Conservation (phyloP, 192 early-diverging fungal species). For the Coemansia sp. region DNA sequence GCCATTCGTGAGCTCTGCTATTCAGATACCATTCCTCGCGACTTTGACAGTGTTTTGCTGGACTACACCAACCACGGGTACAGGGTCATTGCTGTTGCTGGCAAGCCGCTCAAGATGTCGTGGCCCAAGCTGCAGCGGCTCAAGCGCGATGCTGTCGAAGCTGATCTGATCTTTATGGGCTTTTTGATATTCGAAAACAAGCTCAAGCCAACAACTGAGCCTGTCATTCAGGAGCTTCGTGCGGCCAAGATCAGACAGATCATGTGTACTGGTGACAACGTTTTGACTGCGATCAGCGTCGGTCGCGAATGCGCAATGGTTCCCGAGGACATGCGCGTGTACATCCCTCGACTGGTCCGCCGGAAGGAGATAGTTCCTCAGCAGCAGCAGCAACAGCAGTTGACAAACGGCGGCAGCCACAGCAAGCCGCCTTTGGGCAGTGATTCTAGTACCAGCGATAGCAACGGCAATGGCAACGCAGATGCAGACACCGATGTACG, state of each 20-base stretch:
- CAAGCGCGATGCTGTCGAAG: constrained; percentile 81
- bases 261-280: constrained; percentile 99
- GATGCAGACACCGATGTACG: constrained; percentile 18
- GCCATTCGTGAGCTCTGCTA: constrained; percentile 86
- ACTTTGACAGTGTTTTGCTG: constrained; percentile 78
- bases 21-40: constrained; percentile 76
- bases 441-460: background rate
- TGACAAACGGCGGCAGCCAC: background rate
- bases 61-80: constrained; percentile 95
- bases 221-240: constrained; percentile 74
- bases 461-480: background rate
- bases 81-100: constrained; percentile 93
- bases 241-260: constrained; percentile 88
- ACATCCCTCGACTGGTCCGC: constrained; percentile 73
- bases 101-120: constrained; percentile 66
- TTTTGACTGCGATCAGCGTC: constrained; percentile 93
- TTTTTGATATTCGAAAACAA: constrained; percentile 99
- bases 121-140: constrained; percentile 75
- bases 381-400: constrained; percentile 6
- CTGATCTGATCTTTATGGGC: constrained; percentile 83
- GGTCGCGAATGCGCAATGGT: constrained; percentile 90
- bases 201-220: constrained; percentile 82
- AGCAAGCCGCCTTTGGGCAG: background rate
- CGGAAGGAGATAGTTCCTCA: constrained; percentile 20
- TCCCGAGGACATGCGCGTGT: constrained; percentile 69